phyloP scores from a whole-genome alignment of 1,139 yeast genomes.

The Yarrowia galli region DNA sequence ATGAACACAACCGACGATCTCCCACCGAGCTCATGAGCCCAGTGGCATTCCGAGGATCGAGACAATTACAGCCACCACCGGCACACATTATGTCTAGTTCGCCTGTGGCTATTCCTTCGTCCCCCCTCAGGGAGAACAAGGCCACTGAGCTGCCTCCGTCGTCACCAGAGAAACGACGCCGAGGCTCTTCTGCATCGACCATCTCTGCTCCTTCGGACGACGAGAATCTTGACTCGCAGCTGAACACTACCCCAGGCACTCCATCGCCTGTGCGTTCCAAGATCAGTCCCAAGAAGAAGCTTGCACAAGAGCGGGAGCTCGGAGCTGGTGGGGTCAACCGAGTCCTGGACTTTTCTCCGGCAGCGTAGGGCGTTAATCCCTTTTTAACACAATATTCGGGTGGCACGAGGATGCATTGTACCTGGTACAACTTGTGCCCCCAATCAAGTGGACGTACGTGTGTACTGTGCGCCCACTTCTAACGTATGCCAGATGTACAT shows the following conservation, averaged over 20 bases:
- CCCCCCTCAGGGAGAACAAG: conserved; percentile 4
- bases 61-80: conserved; percentile 28
- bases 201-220: conserved; percentile 48
- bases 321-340: conserved; percentile 19
- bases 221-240: conserved; percentile 41
- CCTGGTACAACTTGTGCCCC: not conserved
- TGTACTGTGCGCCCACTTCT: conserved; percentile 11
- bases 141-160: conserved; percentile 30
- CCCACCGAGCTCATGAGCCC: conserved; percentile 44
- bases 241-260: conserved; percentile 40
- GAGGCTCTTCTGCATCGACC: conserved; percentile 51
- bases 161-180: conserved; percentile 45
- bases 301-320: conserved; percentile 22
- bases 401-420: too few species aligned
- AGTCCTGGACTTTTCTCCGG: conserved; percentile 34
- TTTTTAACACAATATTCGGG: not conserved
- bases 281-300: conserved; percentile 29
- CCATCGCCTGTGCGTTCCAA: conserved; percentile 30
- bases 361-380: not conserved
- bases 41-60: conserved; percentile 41
- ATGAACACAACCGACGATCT: conserved; percentile 43
- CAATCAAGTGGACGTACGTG: conserved; percentile 14
- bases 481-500: conserved; percentile 11
- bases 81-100: conserved; percentile 38
- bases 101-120: conserved; percentile 21